Conservation (phyloP, 257 asterid genomes). For the Salvia rosmarinus region DNA sequence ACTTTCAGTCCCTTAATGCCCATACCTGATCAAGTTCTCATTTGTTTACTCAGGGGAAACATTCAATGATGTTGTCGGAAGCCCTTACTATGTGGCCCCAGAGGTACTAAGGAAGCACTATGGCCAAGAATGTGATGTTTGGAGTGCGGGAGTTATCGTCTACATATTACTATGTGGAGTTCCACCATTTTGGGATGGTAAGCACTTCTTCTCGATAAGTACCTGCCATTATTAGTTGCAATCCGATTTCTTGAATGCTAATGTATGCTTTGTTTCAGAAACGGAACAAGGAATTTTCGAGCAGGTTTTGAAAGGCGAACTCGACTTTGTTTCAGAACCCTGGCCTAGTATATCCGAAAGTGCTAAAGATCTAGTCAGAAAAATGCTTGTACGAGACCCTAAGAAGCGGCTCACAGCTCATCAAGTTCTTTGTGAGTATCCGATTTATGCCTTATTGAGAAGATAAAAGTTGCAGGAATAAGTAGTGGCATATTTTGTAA, state of each 20-base stretch:
- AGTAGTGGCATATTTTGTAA: background rate
- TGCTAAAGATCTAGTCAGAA: conserved; percentile 70
- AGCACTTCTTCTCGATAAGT: conserved; percentile 17
- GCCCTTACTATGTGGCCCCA: conserved; percentile 82
- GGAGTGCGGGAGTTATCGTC: conserved; percentile 82
- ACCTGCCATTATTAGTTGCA: conserved; percentile 5
- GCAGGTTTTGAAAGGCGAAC: conserved; percentile 63
- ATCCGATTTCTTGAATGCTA: conserved; percentile 16
- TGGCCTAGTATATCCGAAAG: conserved; percentile 79
- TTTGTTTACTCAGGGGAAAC: conserved; percentile 49
- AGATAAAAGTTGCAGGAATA: no score
- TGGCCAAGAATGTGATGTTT: conserved; percentile 69
- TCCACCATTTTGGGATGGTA: conserved; percentile 86
- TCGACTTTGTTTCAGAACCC: conserved; percentile 69
- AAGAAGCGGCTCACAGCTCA: conserved; percentile 65
- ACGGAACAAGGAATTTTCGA: conserved; percentile 71
- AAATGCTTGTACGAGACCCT: conserved; percentile 71
- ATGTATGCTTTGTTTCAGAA: conserved; percentile 44
- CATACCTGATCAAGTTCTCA: conserved; percentile 5
- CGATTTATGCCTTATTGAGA: no score
- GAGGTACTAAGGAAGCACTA: conserved; percentile 66
- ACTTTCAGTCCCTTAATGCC: background rate
- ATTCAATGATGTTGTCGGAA: conserved; percentile 67
- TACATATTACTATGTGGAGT: conserved; percentile 71
- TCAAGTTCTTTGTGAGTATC: conserved; percentile 79